A percentile compares a stretch with the other conserved stretches of the same genome.
These are phyloP conservation scores for Lipomyces lipofer DNA, from an alignment of 805 yeast species.

Conservation along the genomic window DNA sequence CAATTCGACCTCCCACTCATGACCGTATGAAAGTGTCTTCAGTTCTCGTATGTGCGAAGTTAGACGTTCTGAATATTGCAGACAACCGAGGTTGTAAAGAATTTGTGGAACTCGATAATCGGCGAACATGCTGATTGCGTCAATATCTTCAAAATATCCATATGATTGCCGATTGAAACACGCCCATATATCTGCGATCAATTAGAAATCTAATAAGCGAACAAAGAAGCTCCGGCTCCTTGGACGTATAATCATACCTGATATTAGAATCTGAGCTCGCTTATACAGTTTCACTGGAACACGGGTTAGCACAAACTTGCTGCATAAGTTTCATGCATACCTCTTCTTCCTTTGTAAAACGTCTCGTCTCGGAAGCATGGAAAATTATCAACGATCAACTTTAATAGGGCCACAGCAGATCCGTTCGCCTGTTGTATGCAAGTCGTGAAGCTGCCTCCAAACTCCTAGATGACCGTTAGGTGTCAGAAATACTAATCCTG, in stretches of 20 bases:
- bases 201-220: constrained; percentile 1
- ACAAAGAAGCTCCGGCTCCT: background rate
- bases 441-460: constrained; percentile 32
- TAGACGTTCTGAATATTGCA: constrained; percentile 39
- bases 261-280: constrained; percentile 47
- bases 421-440: constrained; percentile 34
- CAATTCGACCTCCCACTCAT: constrained; percentile 44
- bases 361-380: constrained; percentile 42
- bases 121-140: constrained; percentile 48
- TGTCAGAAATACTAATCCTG: background rate
- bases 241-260: no score
- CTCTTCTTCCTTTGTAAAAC: constrained; percentile 35
- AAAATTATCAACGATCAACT: constrained; percentile 36
- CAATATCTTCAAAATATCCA: constrained; percentile 45
- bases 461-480: constrained; percentile 4
- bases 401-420: constrained; percentile 41
- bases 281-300: constrained; percentile 40
- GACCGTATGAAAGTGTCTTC: constrained; percentile 37
- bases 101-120: constrained; percentile 51
- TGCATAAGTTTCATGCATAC: constrained; percentile 5
- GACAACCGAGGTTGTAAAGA: constrained; percentile 41
- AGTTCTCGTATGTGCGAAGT: constrained; percentile 30
- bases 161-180: constrained; percentile 42
- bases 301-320: background rate
- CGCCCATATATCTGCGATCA: constrained; percentile 46